Evolutionary conservation across 192 early-diverging fungal genomes (phyloP).

Genomic region (Coemansia sp.): DNA sequence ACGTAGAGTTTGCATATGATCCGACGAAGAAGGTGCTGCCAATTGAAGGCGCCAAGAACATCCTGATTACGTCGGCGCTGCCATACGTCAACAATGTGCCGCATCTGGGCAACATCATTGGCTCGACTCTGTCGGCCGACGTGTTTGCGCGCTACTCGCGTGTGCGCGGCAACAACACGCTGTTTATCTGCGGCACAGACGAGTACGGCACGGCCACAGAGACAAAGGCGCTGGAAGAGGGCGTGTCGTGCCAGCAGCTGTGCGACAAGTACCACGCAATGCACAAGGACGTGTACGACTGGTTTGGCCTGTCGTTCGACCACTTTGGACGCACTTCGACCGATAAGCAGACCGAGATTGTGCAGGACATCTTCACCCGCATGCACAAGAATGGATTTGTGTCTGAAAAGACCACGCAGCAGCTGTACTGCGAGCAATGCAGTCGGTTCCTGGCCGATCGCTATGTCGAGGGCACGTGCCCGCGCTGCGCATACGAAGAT

Average conservation of each 20-base stretch:
- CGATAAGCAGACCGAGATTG: slow-evolving; percentile 83
- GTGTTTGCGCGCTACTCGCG: slow-evolving; percentile 93
- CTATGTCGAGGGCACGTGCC: slow-evolving; percentile 95
- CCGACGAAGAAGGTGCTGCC: slow-evolving; percentile 34
- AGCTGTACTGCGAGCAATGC: slow-evolving; percentile 89
- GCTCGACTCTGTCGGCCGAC: slow-evolving; percentile 97
- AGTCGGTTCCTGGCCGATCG: slow-evolving; percentile 93
- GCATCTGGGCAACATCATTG: slow-evolving; percentile 98
- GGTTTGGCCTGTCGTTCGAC: slow-evolving; percentile 95
- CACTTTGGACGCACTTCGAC: slow-evolving; percentile 95
- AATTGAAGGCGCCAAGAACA: slow-evolving; percentile 60
- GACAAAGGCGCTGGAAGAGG: slow-evolving; percentile 95
- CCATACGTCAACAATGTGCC: slow-evolving; percentile 99
- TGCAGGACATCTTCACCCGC: slow-evolving; percentile 84
- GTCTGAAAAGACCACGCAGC: slow-evolving; percentile 72
- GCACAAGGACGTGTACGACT: slow-evolving; percentile 87
- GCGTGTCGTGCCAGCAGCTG: slow-evolving; percentile 81
- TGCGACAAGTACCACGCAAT: slow-evolving; percentile 95
- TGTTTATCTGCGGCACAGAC: slow-evolving; percentile 96
- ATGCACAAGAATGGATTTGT: slow-evolving; percentile 69
- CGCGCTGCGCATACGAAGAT: slow-evolving; percentile 82
- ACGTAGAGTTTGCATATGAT: slow-evolving; percentile 31
- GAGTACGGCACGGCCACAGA: slow-evolving; percentile 99
- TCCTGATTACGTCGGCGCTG: slow-evolving; percentile 93
- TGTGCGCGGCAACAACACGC: slow-evolving; percentile 80